These are phyloP conservation scores for Syzygium grande DNA, from an alignment of 345 rosid genomes.

Conservation along the genomic window DNA sequence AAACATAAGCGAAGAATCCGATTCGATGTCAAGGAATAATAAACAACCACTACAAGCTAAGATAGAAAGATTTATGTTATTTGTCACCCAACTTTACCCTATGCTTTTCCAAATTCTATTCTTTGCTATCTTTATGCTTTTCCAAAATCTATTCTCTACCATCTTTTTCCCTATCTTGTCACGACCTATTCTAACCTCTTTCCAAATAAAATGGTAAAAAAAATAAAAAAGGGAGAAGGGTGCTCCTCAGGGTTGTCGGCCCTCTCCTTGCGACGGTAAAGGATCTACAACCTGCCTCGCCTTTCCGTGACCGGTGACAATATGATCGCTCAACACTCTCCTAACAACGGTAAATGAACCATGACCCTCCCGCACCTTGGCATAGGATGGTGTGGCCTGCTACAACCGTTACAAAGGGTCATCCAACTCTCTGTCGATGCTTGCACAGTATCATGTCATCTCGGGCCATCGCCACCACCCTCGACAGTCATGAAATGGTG, in stretches of 20 bases:
- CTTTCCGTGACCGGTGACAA: fast-evolving
- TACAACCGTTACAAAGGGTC: neutral
- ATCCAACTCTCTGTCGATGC: neutral
- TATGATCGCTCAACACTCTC: neutral
- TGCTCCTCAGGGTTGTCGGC: fast-evolving
- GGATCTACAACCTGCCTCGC: fast-evolving
- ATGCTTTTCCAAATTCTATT: neutral
- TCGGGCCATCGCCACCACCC: neutral
- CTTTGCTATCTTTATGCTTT: neutral
- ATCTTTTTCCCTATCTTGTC: neutral
- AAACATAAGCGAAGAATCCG: neutral
- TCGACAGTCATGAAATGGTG: neutral
- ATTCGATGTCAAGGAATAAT: neutral
- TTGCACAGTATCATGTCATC: neutral
- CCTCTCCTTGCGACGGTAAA: fast-evolving
- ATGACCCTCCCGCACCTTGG: neutral
- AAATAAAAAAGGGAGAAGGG: neutral
- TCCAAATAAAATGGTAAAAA: neutral
- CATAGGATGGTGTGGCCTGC: fast-evolving
- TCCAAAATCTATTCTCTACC: neutral
- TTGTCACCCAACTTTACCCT: neutral
- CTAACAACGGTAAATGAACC: fast-evolving
- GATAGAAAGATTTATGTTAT: neutral
- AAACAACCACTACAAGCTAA: neutral
- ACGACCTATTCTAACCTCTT: neutral